Conservation (phyloP, 345 rosid species). For the Geranium brycei region DNA sequence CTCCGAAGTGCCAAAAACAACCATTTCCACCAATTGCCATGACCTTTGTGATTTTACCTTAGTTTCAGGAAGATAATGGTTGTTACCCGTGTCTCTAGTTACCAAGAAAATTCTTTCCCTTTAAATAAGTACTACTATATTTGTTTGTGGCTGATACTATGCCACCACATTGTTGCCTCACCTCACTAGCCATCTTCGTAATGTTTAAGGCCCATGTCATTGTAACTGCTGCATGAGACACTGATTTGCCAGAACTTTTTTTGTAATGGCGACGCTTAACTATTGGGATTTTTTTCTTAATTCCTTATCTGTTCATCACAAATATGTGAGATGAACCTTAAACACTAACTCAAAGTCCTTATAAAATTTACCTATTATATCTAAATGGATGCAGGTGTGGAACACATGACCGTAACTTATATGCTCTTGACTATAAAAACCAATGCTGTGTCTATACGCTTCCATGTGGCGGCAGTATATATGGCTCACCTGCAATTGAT, state of each 20-base stretch:
- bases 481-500: slow-evolving; percentile 78
- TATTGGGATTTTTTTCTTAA: too few relatives aligned
- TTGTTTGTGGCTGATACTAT: background rate
- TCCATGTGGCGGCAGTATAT: slow-evolving; percentile 84
- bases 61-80: too few relatives aligned
- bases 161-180: background rate
- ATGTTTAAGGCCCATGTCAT: background rate
- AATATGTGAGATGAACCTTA: background rate
- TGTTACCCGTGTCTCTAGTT: too few relatives aligned
- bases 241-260: background rate
- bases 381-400: slow-evolving; percentile 59
- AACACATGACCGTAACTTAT: slow-evolving; percentile 72
- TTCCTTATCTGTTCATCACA: background rate
- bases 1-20: background rate
- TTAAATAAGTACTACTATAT: background rate
- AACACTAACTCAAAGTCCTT: background rate
- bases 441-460: slow-evolving; percentile 52
- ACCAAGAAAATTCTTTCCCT: background rate
- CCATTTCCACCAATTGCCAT: background rate
- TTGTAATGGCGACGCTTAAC: background rate
- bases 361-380: background rate
- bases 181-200: background rate
- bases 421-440: slow-evolving; percentile 72
- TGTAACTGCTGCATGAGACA: background rate
- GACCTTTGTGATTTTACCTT: background rate